phyloP scores from a whole-genome alignment of 768 basidiomycete species.

The Tricholoma furcatifolium region DNA sequence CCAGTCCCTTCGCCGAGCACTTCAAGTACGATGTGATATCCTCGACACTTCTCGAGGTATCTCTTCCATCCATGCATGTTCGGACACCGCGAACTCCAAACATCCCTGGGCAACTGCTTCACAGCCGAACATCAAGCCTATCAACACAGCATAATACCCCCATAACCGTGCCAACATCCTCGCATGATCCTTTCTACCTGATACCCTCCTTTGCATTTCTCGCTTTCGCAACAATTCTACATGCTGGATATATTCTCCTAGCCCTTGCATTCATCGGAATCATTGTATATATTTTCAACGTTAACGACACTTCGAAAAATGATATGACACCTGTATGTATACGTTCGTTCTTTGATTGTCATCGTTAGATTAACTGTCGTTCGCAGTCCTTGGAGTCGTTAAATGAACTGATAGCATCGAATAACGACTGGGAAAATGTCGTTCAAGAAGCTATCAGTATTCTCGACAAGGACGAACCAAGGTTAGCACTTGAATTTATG shows the following conservation, averaged over 20 bases:
- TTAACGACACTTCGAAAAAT: conserved; percentile 35
- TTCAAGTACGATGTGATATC: conserved; percentile 87
- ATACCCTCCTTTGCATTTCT: conserved; percentile 38
- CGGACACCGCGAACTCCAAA: conserved; percentile 37
- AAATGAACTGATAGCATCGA: conserved; percentile 64
- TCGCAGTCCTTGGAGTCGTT: conserved; percentile 63
- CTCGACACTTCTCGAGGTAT: conserved; percentile 68
- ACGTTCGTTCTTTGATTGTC: conserved; percentile 1
- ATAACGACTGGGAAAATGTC: conserved; percentile 71
- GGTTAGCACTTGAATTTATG: conserved; percentile 34
- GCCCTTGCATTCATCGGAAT: conserved; percentile 37
- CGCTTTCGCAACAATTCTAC: conserved; percentile 38
- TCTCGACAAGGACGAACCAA: conserved; percentile 70
- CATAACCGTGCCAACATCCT: conserved; percentile 19
- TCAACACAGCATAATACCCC: conserved; percentile 23
- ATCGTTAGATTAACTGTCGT: conserved; percentile 7
- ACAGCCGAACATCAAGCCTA: conserved; percentile 44
- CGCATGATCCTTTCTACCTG: conserved; percentile 38
- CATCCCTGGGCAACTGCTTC: conserved; percentile 37
- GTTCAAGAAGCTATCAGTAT: conserved; percentile 66
- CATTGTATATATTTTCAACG: conserved; percentile 33
- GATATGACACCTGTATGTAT: conserved; percentile 57
- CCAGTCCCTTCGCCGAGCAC: conserved; percentile 64
- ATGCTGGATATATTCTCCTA: conserved; percentile 41
- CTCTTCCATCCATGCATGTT: conserved; percentile 34